Evolutionary conservation across 371 early-diverging fungal species (phyloP), one percentile per base, ranked within the genome.

Genomic region (Syncephalastrum racemosum): DNA sequence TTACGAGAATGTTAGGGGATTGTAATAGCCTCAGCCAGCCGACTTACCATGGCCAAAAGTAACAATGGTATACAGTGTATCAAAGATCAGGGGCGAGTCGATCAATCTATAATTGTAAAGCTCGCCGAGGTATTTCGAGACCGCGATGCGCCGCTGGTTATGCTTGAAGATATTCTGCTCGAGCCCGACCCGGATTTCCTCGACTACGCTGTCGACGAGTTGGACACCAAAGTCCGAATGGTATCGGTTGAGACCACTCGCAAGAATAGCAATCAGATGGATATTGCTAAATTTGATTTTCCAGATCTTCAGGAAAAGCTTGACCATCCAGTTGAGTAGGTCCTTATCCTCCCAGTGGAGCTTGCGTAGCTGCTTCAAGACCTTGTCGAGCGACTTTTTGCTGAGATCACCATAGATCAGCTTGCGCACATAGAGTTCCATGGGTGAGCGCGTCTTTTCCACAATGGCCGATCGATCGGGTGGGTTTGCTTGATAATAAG

Each of bases 281-380:
- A 98, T 73, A 59, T 94, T 89, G 56, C 90, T 83, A 67, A 86
- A 93, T 67, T 93, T 93, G 61, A 96, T 80, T 68, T 96, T 96
- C 93, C 95, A 95, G 18, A 92, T 73, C 63, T 97, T 96, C 60
- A 83, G 80, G 59, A 98, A 96, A 20, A 82, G 62, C 43, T 81
- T 77, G 47, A 58, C 46, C 36, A 89, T 27, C 41, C 79, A 49
- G 13, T 56, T 48, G 8, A 60, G 63, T 31, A 82, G 79, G 25
- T 69, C 65, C 10, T 71, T 66, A 54, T 91, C 87, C 20, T 80
- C 75, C 99, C 99, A 98, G 43, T 94, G 82, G 40, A 96, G 67
- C 64, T 93, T 95, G 40, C 95, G 89, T 48, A 98, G 68, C 48
- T 85, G 81, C 57, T 87, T 85, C 25, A 88, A 70, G 10, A 89